phyloP scores from a whole-genome alignment of 495 filamentous ascomycete genomes.

The Hypoxylon intermedium region DNA sequence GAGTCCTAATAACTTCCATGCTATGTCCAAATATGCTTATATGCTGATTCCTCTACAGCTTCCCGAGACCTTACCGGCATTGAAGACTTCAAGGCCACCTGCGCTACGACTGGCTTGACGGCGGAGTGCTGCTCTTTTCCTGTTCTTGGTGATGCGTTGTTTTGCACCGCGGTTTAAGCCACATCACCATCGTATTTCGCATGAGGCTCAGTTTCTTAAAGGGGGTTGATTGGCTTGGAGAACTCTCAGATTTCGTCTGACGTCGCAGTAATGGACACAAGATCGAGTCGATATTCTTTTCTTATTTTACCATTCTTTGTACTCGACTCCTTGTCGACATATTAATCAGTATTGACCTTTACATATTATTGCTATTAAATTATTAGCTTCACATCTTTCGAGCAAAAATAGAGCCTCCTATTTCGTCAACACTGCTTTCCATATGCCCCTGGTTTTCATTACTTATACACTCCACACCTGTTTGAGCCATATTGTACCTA shows the following conservation, averaged over 20 bases:
- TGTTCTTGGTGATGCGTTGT: slow-evolving; percentile 13
- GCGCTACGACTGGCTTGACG: slow-evolving; percentile 17
- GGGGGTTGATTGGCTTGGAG: slow-evolving; percentile 15
- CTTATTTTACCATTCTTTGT: slow-evolving; percentile 28
- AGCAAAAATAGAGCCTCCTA: slow-evolving; percentile 21
- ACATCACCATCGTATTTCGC: neutral
- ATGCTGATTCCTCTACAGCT: slow-evolving; percentile 18
- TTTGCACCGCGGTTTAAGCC: slow-evolving; percentile 24
- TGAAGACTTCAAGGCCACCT: slow-evolving; percentile 12
- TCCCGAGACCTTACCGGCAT: slow-evolving; percentile 16
- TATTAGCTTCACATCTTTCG: slow-evolving; percentile 12
- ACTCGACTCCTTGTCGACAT: slow-evolving; percentile 22
- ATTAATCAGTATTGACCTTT: slow-evolving; percentile 17
- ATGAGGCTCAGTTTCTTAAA: slow-evolving; percentile 14
- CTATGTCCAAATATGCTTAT: neutral
- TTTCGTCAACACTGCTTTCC: neutral
- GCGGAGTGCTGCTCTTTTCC: slow-evolving; percentile 29
- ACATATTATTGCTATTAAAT: slow-evolving; percentile 21
- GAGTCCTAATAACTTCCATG: slow-evolving; percentile 1
- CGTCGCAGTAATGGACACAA: neutral
- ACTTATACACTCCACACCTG: neutral
- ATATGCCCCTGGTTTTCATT: neutral
- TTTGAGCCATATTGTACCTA: neutral
- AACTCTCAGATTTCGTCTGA: slow-evolving; percentile 13
- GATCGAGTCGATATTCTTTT: slow-evolving; percentile 7